phyloP scores from a whole-genome alignment of 352 stramenopile genomes.

The Pythium grandisporangium region DNA sequence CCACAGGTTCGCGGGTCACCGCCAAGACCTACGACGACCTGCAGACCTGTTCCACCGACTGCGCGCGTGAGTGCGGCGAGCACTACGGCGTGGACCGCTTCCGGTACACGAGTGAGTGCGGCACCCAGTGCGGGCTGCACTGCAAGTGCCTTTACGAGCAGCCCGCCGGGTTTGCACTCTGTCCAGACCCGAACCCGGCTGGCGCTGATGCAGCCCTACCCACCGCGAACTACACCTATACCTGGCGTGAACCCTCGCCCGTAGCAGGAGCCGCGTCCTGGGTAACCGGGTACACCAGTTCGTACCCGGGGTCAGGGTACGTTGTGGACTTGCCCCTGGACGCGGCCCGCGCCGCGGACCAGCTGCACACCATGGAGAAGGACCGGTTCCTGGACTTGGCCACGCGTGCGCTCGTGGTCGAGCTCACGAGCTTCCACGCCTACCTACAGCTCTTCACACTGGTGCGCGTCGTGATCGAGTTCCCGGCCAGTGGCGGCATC shows the following conservation, averaged over 20 bases:
- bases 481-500: constrained; percentile 44
- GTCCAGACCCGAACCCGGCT: constrained; percentile 39
- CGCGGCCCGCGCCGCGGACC: constrained; percentile 12
- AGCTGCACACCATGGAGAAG: constrained; percentile 20
- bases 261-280: constrained; percentile 13
- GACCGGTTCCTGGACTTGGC: constrained; percentile 48
- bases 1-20: constrained; percentile 13
- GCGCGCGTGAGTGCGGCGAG: constrained; percentile 25
- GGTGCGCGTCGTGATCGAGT: constrained; percentile 49
- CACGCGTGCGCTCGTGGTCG: constrained; percentile 47
- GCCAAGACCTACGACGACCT: constrained; percentile 41
- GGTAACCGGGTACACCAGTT: constrained; percentile 21
- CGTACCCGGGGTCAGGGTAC: constrained; percentile 47
- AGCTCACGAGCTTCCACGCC: constrained; percentile 57
- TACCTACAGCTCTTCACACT: constrained; percentile 59
- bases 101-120: constrained; percentile 35
- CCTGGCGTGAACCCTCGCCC: constrained; percentile 25
- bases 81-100: constrained; percentile 48
- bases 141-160: constrained; percentile 71
- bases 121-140: constrained; percentile 28
- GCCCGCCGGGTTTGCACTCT: constrained; percentile 29
- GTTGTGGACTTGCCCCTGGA: constrained; percentile 42
- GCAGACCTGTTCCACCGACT: constrained; percentile 45
- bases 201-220: constrained; percentile 20
- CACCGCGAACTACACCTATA: constrained; percentile 34